Evolutionary conservation across 1,139 yeast genomes (phyloP).

Genomic region (Kodamaea fungicola): DNA sequence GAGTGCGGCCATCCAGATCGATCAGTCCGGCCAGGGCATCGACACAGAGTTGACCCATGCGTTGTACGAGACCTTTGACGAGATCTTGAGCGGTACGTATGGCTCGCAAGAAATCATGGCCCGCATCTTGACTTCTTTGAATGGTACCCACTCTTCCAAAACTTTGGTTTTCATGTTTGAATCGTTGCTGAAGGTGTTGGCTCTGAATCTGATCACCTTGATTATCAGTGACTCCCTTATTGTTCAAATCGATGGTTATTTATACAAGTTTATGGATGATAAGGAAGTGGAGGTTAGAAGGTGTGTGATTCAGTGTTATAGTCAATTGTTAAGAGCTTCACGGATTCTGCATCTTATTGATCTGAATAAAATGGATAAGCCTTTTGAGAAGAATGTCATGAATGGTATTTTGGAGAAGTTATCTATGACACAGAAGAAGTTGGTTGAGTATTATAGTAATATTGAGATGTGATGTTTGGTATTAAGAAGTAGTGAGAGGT

Average conservation of each 20-base stretch:
- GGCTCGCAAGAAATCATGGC: constrained; percentile 18
- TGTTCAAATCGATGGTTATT: constrained; percentile 24
- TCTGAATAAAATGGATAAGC: constrained; percentile 4
- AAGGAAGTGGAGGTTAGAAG: constrained; percentile 40
- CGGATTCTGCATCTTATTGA: constrained; percentile 9
- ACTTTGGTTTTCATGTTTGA: constrained; percentile 18
- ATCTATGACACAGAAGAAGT: constrained; percentile 31
- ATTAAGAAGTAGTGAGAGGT: too few relatives aligned
- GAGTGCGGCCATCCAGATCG: constrained; percentile 8
- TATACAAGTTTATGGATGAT: constrained; percentile 25
- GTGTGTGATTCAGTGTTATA: constrained; percentile 39
- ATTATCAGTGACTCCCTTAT: constrained; percentile 21
- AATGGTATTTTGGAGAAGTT: constrained; percentile 23
- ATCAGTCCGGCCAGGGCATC: constrained; percentile 5
- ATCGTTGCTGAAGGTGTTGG: constrained; percentile 22
- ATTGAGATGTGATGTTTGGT: too few relatives aligned
- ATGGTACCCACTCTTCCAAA: constrained; percentile 3
- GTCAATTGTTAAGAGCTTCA: constrained; percentile 27
- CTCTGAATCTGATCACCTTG: constrained; percentile 15
- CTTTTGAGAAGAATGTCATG: constrained; percentile 16
- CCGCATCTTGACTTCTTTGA: constrained; percentile 13
- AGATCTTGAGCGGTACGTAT: constrained; percentile 27
- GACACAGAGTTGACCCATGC: constrained; percentile 14
- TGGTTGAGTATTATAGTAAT: constrained; percentile 35
- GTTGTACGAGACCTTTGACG: constrained; percentile 28